Conservation (phyloP, 176 grass and related monocot species). For the Melocanna baccifera region DNA sequence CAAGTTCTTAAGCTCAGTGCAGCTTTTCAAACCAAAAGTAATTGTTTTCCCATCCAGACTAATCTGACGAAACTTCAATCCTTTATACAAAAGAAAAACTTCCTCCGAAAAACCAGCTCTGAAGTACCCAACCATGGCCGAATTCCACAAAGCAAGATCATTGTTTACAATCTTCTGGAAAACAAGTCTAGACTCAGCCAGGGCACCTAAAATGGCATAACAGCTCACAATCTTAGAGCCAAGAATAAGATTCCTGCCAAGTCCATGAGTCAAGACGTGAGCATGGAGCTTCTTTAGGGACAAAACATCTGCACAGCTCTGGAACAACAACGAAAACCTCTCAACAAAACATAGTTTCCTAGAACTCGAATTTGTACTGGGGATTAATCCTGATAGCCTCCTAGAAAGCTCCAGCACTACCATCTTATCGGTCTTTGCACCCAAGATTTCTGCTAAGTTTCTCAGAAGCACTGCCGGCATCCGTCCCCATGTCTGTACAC, state of each 20-base stretch:
- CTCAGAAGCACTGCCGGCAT: too few species aligned
- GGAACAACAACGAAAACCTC: slow-evolving; percentile 22
- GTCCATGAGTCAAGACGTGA: slow-evolving; percentile 32
- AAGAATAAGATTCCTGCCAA: slow-evolving; percentile 35
- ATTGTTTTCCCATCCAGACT: slow-evolving; percentile 37
- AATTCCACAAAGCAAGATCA: slow-evolving; percentile 52
- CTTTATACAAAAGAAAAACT: slow-evolving; percentile 45
- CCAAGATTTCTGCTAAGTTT: too few species aligned
- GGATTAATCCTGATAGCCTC: slow-evolving; percentile 1
- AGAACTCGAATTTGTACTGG: neutral
- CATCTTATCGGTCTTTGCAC: neutral
- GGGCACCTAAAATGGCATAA: slow-evolving; percentile 43
- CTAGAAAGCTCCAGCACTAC: neutral
- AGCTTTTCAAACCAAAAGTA: slow-evolving; percentile 67
- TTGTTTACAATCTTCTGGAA: slow-evolving; percentile 38
- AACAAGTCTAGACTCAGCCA: slow-evolving; percentile 39
- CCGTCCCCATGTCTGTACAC: too few species aligned
- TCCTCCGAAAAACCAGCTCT: slow-evolving; percentile 50
- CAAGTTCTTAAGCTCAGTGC: slow-evolving; percentile 37
- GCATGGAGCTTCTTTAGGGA: slow-evolving; percentile 53
- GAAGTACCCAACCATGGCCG: slow-evolving; percentile 51
- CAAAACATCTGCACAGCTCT: slow-evolving; percentile 31
- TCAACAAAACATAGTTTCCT: neutral
- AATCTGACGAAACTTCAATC: slow-evolving; percentile 27
- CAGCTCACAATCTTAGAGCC: slow-evolving; percentile 40